Conservation (phyloP, 139 green algal species). For the Marvania coccoides region DNA sequence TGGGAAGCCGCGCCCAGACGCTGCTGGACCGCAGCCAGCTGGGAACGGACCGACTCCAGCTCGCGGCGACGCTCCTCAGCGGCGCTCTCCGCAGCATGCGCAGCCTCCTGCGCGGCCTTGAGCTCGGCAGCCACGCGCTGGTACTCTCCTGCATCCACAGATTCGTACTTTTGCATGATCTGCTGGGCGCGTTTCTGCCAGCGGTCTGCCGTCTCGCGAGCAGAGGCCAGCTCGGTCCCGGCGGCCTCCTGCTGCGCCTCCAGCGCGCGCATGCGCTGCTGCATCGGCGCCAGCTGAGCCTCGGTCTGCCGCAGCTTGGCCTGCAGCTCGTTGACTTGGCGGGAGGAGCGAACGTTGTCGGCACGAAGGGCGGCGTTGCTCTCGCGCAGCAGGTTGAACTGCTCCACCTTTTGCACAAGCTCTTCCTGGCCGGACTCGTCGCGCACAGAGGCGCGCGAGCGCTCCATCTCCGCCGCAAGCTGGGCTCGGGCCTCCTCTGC, state of each 20-base stretch:
- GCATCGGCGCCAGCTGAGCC: conserved; percentile 9
- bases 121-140: conserved; percentile 31
- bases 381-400: conserved; percentile 44
- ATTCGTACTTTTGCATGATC: conserved; percentile 41
- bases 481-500: conserved; percentile 29
- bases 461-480: conserved; percentile 24
- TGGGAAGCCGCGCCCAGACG: background rate
- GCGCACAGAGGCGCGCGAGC: conserved; percentile 1
- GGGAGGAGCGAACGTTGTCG: conserved; percentile 1
- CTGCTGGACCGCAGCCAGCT: background rate
- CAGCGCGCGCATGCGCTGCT: conserved; percentile 6
- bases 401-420: conserved; percentile 25
- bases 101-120: background rate
- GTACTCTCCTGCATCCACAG: conserved; percentile 39
- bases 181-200: conserved; percentile 39
- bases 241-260: conserved; percentile 13
- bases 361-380: conserved; percentile 37
- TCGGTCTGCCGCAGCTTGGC: background rate
- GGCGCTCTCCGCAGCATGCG: background rate
- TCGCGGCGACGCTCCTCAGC: background rate
- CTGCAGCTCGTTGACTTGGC: conserved; percentile 3
- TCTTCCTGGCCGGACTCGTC: conserved; percentile 26
- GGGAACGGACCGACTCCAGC: background rate
- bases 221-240: conserved; percentile 14
- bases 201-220: conserved; percentile 12